Base-by-base conservation (phyloP, 306 rosid species). In the Coriaria nepalensis region DNA sequence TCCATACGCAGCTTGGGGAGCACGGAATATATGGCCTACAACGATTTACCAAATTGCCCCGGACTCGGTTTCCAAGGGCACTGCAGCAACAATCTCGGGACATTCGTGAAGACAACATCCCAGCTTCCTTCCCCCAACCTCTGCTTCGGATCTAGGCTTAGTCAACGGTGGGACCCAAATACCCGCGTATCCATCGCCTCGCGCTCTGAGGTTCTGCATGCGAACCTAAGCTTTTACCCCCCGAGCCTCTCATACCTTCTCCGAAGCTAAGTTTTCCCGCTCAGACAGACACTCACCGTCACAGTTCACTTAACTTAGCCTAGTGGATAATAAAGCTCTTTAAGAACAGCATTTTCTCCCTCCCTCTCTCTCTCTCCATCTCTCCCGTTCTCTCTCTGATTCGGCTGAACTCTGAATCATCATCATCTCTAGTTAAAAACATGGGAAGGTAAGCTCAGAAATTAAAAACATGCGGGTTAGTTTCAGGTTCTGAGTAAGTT, bases 251-350 rank as follows among this genome's bases (percentile, higher is more conserved):
- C 37, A 40, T 43, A 52, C 64, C 55, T 37, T 32, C 6, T 33
- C 52, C 51, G 20, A 5, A 40, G 54, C 48, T 34, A 51, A 58
- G 46, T 54, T 62, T 86, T 86, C 90, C 96, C 96, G 86, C 96
- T 71, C 80, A 43, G 53, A 14, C 59, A 5, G 9, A 58, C 60
- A 1, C 66, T 47, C 61, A n/a, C 47, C 34, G 48, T 9, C 14
- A 33, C 8, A 36, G 13, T 37, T 50, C 60, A n/a, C 50, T 59
- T 48, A 46, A 39, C 75, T 69, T 59, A 49, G 8, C 50, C 56
- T 33, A 36, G 57, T 62, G 60, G 47, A 57, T 58, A 70, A 52
- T 61, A 14, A 20, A 39, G 42, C 5, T 4, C 36, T 61, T 43
- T 62, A 40, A 32, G 37, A 10, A 51, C 60, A 7, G 62, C 20